Evolutionary conservation across 2,329 filamentous ascomycete species (phyloP), one percentile per base, ranked within the genome.

Genomic region (Macrophomina pseudophaseolina): DNA sequence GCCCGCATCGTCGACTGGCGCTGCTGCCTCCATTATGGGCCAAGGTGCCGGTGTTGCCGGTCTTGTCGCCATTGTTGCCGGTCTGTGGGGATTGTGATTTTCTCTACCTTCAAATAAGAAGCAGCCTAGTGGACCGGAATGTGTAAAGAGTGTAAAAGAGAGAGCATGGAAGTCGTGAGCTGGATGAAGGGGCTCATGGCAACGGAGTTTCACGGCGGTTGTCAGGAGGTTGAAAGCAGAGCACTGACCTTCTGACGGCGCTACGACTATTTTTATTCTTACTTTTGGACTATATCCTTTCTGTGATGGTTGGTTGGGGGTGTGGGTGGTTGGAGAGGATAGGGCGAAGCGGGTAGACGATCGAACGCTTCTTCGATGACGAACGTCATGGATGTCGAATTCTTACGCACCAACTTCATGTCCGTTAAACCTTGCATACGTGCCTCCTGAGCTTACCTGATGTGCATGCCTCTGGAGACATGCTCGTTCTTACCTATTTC

Each of bases 1-100:
- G 9, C 58, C 67, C 8, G 64, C 58, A 4, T 67, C 71, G 8
- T 62, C 56, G 38, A 62, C 56, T 9, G 38, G 54, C n/a, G 65
- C 58, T 2, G 56, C 44, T 8, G 73, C 72, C 18, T 72, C 73
- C 64, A 73, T 74, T 30, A 74, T 75, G 32, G 64, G 52, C 9
- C 46, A 59, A 18, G 64, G 64, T 8, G 52, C 52, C 6, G 33
- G 64, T 23, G 23, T 52, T 49, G 60, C 60, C 2, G 58, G 58
- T 1, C 14, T 66, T 16, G 64, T 46, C 9, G 64, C 64, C 12
- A n/a, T 66, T 14, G 35, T 59, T n/a, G 63, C 52, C n/a, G 52
- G 63, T 35, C 42, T 58, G 18, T 65, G 63, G 63, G 63, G 63
- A 30, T 65, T 65, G 42, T 65, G 38, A 48, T 7, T 0, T 38